Percentiles rank a stretch among this genome's conserved stretches.
Conservation (phyloP, 106 monocot species). For the Acorus gramineus region DNA sequence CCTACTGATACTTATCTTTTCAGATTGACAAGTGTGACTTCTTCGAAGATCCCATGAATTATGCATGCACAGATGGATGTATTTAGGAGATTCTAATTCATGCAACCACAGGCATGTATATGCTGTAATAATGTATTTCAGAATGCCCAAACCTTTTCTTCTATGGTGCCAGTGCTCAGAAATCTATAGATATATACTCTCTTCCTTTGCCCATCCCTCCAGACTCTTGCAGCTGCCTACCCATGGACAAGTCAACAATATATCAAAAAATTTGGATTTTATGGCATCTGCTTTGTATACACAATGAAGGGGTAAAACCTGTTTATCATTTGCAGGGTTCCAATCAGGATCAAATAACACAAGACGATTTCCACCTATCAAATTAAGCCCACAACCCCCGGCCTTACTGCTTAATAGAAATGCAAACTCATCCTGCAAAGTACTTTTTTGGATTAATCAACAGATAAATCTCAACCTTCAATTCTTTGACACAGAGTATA, state of each 20-base stretch:
- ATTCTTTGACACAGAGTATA: not conserved
- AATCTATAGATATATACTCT: conserved; percentile 93
- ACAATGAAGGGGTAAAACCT: conserved; percentile 27
- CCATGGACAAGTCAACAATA: not conserved
- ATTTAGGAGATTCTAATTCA: too few relatives aligned
- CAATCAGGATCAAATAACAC: conserved; percentile 99
- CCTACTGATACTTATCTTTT: too few relatives aligned
- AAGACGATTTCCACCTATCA: conserved; percentile 94
- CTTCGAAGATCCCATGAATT: too few relatives aligned
- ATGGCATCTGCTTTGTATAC: not conserved
- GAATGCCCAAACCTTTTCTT: conserved; percentile 66
- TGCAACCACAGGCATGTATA: too few relatives aligned
- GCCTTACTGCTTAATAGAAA: conserved; percentile 99
- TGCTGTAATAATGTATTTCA: too few relatives aligned
- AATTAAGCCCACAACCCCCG: conserved; percentile 98
- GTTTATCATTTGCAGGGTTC: conserved; percentile 99
- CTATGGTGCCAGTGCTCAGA: conserved; percentile 90
- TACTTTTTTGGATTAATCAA: not conserved
- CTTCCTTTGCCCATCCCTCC: conserved; percentile 99
- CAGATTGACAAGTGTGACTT: too few relatives aligned
- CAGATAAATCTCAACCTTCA: not conserved
- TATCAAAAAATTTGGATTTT: not conserved
- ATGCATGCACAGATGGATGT: too few relatives aligned
- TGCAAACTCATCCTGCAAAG: conserved; percentile 86
- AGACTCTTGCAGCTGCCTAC: conserved; percentile 96